phyloP scores from a whole-genome alignment of 108 stramenopile species.

The Bacterosira constricta region DNA sequence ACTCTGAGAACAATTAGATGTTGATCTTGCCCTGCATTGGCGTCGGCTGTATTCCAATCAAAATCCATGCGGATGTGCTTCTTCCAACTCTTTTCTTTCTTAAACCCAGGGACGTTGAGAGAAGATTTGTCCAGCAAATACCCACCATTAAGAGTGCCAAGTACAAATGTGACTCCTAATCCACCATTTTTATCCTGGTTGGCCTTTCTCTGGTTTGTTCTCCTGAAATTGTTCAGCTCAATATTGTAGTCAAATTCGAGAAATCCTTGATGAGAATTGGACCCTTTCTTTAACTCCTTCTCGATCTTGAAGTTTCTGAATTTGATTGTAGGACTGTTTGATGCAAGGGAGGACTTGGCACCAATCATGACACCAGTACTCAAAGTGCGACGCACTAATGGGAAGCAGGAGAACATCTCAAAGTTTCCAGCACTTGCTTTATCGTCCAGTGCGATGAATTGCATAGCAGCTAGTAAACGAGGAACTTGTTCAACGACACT shows the following conservation, averaged over 20 bases:
- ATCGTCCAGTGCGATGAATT: conserved; percentile 86
- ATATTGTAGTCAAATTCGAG: conserved; percentile 19
- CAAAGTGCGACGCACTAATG: conserved; percentile 36
- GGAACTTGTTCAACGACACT: conserved; percentile 95
- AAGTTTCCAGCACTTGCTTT: conserved; percentile 55
- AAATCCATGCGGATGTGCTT: conserved; percentile 22
- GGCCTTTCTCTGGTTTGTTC: not conserved
- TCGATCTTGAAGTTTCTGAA: conserved; percentile 11
- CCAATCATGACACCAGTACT: conserved; percentile 18
- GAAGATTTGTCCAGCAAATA: conserved; percentile 30
- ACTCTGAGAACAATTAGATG: conserved; percentile 30
- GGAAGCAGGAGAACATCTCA: conserved; percentile 51
- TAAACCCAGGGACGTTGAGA: conserved; percentile 8
- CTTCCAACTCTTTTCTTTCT: conserved; percentile 8
- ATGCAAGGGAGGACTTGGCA: not conserved
- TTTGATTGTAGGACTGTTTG: conserved; percentile 4
- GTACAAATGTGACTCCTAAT: conserved; percentile 8
- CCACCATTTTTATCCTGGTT: conserved; percentile 1
- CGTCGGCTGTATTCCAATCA: conserved; percentile 32
- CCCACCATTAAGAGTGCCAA: conserved; percentile 27
- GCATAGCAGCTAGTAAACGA: conserved; percentile 95
- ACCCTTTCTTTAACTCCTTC: conserved; percentile 12
- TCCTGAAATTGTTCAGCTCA: conserved; percentile 3
- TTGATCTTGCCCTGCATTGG: conserved; percentile 12
- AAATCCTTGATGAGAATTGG: not conserved